Evolutionary conservation across 257 asterid species (phyloP).

Genomic region (Nicotiana otophora): DNA sequence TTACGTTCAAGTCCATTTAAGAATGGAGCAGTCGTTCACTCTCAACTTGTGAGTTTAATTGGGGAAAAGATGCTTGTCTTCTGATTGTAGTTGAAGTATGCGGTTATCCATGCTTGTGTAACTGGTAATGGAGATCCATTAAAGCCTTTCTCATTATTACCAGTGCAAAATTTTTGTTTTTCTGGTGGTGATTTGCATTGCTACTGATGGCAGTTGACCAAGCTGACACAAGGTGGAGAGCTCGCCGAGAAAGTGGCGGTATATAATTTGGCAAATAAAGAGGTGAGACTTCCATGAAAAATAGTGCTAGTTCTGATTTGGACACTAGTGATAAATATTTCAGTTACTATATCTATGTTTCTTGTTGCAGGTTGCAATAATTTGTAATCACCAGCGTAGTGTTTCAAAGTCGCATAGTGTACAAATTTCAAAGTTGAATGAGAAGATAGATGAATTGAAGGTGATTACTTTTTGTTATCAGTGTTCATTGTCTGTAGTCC

Average conservation of each 20-base stretch:
- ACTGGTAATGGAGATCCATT: neutral
- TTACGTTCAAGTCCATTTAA: neutral
- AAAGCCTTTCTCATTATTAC: slow-evolving; percentile 3
- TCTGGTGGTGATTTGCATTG: slow-evolving; percentile 11
- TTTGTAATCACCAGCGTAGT: slow-evolving; percentile 94
- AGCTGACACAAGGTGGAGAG: slow-evolving; percentile 56
- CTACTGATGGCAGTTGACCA: slow-evolving; percentile 56
- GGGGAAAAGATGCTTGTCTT: neutral
- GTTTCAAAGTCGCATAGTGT: slow-evolving; percentile 83
- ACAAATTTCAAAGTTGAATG: slow-evolving; percentile 73
- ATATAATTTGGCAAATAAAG: slow-evolving; percentile 83
- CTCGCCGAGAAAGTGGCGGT: slow-evolving; percentile 57
- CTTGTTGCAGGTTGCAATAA: slow-evolving; percentile 77
- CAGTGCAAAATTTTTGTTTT: neutral
- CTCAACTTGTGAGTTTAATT: neutral
- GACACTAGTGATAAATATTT: neutral
- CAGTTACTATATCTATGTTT: neutral
- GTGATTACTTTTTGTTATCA: slow-evolving; percentile 30
- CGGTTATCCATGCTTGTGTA: neutral
- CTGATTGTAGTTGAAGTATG: neutral
- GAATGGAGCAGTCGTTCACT: neutral
- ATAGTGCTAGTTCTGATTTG: neutral
- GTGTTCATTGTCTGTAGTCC: neutral
- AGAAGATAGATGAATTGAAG: slow-evolving; percentile 82
- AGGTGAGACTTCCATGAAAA: slow-evolving; percentile 40